Evolutionary conservation across 2,329 filamentous ascomycete genomes (phyloP).

Genomic region (Colletotrichum sp.): DNA sequence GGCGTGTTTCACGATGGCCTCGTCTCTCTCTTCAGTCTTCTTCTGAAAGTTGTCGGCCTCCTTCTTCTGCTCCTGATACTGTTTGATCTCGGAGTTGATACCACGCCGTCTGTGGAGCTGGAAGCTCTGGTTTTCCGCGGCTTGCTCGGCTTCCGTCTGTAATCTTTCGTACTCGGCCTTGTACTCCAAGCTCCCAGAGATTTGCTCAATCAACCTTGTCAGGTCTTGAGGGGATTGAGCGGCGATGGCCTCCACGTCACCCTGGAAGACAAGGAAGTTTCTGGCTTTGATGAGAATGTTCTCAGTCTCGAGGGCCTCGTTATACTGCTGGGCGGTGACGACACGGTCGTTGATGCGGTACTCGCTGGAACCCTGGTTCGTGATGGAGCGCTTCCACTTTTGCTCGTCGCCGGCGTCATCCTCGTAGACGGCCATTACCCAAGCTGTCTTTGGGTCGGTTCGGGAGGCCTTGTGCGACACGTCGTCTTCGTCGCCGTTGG

Average conservation of each 20-base stretch:
- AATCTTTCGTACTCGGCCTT: constrained; percentile 92
- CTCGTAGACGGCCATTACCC: constrained; percentile 99
- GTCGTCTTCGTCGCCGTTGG: constrained; percentile 63
- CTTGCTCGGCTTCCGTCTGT: constrained; percentile 85
- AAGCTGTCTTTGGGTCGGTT: constrained; percentile 89
- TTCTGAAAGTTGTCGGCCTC: constrained; percentile 93
- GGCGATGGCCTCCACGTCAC: constrained; percentile 95
- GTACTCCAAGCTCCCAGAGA: constrained; percentile 93
- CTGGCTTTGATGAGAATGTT: constrained; percentile 98
- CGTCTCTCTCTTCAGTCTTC: constrained; percentile 88
- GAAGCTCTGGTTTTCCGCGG: constrained; percentile 85
- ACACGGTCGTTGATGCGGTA: constrained; percentile 95
- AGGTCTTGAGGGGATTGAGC: constrained; percentile 94
- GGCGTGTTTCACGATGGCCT: constrained; percentile 90
- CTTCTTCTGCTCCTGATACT: constrained; percentile 95
- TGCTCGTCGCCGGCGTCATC: constrained; percentile 96
- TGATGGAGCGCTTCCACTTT: constrained; percentile 95
- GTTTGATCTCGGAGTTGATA: constrained; percentile 97
- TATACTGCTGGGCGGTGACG: constrained; percentile 91
- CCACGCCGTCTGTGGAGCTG: constrained; percentile 88
- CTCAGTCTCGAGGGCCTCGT: constrained; percentile 87
- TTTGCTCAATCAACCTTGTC: constrained; percentile 93
- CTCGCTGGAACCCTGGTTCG: constrained; percentile 84
- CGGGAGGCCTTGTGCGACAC: constrained; percentile 68
- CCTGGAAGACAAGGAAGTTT: constrained; percentile 98